Conservation (phyloP, 345 rosid species). For the Brassica incana region DNA sequence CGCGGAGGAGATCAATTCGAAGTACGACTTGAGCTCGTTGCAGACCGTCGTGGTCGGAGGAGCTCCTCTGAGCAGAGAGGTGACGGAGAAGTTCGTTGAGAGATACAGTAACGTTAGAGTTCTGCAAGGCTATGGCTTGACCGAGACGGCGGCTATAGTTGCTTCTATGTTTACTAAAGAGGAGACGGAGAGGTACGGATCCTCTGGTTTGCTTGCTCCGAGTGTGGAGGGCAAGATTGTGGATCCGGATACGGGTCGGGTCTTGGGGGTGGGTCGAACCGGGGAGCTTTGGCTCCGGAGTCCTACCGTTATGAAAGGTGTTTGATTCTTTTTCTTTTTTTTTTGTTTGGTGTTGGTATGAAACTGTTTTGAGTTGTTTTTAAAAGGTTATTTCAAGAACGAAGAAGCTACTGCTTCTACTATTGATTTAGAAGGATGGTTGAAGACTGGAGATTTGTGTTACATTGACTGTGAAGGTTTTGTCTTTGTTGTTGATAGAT, state of each 20-base stretch:
- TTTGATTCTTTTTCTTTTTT: not conserved
- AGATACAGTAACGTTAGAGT: slow-evolving; percentile 53
- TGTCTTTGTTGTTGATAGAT: slow-evolving; percentile 76
- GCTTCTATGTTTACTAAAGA: slow-evolving; percentile 63
- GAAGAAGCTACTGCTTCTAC: slow-evolving; percentile 69
- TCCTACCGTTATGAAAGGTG: slow-evolving; percentile 40
- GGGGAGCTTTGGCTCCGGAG: slow-evolving; percentile 75
- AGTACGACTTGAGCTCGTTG: slow-evolving; percentile 66
- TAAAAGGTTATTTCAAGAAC: slow-evolving; percentile 68
- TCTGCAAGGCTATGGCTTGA: slow-evolving; percentile 78
- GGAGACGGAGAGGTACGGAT: slow-evolving; percentile 64
- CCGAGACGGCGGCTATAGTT: slow-evolving; percentile 63
- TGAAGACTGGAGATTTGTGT: slow-evolving; percentile 89
- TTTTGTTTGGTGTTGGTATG: not conserved
- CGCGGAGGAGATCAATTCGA: slow-evolving; percentile 47
- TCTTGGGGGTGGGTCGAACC: slow-evolving; percentile 53
- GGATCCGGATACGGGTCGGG: slow-evolving; percentile 57
- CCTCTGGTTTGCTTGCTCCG: slow-evolving; percentile 68
- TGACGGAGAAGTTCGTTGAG: slow-evolving; percentile 59
- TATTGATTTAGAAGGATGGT: slow-evolving; percentile 81
- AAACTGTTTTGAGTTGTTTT: not conserved
- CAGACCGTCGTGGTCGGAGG: slow-evolving; percentile 61
- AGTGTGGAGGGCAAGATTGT: slow-evolving; percentile 71
- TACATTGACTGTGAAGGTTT: slow-evolving; percentile 81
- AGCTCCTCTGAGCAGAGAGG: slow-evolving; percentile 78